Evolutionary conservation across 805 yeast genomes (phyloP).

Genomic region (Starmerella powellii): DNA sequence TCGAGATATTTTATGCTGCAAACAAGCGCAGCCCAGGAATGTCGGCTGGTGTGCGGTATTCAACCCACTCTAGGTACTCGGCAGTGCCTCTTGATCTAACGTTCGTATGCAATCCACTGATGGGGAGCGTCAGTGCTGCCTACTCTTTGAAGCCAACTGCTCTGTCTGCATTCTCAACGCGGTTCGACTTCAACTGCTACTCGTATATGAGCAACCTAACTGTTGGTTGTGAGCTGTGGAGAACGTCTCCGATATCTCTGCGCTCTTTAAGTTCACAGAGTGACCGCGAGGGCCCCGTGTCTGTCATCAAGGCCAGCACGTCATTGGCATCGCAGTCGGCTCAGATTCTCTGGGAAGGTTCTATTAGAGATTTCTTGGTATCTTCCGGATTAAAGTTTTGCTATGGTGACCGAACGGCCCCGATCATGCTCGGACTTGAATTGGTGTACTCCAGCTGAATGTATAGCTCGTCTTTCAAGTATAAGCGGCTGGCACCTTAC

Average conservation of each 20-base stretch:
- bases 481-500: too few relatives aligned
- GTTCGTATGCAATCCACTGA: conserved; percentile 70
- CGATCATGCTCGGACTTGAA: conserved; percentile 20
- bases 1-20: conserved; percentile 82
- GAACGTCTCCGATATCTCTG: conserved; percentile 28
- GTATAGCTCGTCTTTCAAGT: too few relatives aligned
- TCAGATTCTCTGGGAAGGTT: conserved; percentile 77
- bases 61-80: conserved; percentile 72
- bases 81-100: conserved; percentile 87
- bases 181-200: conserved; percentile 79
- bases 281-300: conserved; percentile 24
- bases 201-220: conserved; percentile 82
- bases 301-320: conserved; percentile 64
- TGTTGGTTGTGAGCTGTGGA: conserved; percentile 77
- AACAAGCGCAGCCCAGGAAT: conserved; percentile 77
- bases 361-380: conserved; percentile 63
- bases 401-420: conserved; percentile 20
- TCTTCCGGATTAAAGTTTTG: conserved; percentile 47
- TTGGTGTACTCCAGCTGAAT: conserved; percentile 19
- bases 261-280: conserved; percentile 1
- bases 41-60: conserved; percentile 72
- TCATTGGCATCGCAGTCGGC: conserved; percentile 51
- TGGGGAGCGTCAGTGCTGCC: conserved; percentile 80
- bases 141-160: conserved; percentile 69
- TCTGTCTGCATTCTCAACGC: conserved; percentile 64